A percentile compares a stretch with the other conserved stretches of the same genome.
Evolutionary conservation across 2,329 filamentous ascomycete species (phyloP).

Genomic region (Ilyonectria mors-panacis): DNA sequence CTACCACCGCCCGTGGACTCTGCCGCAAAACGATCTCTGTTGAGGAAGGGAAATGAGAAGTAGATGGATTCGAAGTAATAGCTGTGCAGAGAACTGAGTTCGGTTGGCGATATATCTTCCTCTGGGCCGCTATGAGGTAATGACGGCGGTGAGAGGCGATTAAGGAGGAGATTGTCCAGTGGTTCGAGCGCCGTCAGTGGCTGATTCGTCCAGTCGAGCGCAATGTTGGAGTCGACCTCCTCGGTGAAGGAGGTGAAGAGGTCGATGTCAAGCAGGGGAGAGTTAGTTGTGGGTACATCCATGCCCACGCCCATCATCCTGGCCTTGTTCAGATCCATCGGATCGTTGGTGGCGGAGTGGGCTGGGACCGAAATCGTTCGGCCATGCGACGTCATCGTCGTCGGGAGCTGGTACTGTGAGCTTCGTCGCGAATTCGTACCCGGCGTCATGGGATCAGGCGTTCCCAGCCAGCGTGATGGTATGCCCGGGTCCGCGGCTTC

Average conservation of each 20-base stretch:
- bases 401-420: not conserved
- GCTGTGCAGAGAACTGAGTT: conserved; percentile 15
- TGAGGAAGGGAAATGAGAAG: conserved; percentile 23
- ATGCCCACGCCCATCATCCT: not conserved
- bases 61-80: conserved; percentile 22
- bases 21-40: conserved; percentile 25
- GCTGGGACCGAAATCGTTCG: not conserved
- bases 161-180: not conserved
- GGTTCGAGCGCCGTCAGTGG: conserved; percentile 4
- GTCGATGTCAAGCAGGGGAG: conserved; percentile 8
- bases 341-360: not conserved
- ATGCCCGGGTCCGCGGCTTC: too few relatives aligned
- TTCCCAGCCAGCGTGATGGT: too few relatives aligned
- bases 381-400: not conserved
- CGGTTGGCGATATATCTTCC: not conserved
- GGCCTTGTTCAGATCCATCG: not conserved
- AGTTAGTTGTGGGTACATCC: not conserved
- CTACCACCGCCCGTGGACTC: conserved; percentile 2
- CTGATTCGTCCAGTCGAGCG: conserved; percentile 4
- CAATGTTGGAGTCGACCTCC: not conserved
- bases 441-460: too few relatives aligned
- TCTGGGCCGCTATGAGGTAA: conserved; percentile 4
- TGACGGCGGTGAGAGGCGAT: conserved; percentile 2
- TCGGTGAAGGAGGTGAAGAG: conserved; percentile 1
- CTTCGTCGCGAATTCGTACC: not conserved